Percentiles rank a stretch among this genome's conserved stretches.
Evolutionary conservation across 495 filamentous ascomycete species (phyloP).

Genomic region (Tuber umbilicatum): DNA sequence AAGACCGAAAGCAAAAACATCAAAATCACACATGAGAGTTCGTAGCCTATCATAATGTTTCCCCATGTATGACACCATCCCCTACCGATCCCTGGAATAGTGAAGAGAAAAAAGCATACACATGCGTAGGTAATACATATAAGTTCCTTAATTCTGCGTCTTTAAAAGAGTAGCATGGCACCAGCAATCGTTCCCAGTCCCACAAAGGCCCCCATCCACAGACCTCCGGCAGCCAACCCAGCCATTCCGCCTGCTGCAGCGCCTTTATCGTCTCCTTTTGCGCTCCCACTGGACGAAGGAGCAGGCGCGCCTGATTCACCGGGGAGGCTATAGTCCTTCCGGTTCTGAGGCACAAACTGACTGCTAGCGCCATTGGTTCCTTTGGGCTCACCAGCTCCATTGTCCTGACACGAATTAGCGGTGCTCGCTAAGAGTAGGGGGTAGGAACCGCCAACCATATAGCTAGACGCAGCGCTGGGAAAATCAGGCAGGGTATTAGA

Average conservation of each 20-base stretch:
- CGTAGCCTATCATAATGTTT: not conserved
- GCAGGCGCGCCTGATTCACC: not conserved
- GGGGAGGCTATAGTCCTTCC: conserved; percentile 8
- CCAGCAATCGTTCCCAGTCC: conserved; percentile 25
- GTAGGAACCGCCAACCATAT: conserved; percentile 20
- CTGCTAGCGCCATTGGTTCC: conserved; percentile 23
- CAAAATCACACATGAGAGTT: not conserved
- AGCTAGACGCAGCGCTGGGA: conserved; percentile 53
- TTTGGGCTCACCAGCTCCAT: conserved; percentile 24
- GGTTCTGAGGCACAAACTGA: conserved; percentile 18
- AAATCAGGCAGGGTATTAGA: conserved; percentile 66
- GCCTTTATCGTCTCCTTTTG: not conserved
- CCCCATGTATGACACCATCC: not conserved
- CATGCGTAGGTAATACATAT: not conserved
- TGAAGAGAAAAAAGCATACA: not conserved
- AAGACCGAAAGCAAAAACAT: not conserved
- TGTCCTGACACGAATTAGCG: conserved; percentile 4
- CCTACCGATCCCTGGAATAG: not conserved
- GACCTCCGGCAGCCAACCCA: conserved; percentile 20
- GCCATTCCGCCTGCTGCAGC: conserved; percentile 18
- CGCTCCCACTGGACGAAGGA: conserved; percentile 4
- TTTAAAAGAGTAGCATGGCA: conserved; percentile 29
- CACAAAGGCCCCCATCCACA: conserved; percentile 26
- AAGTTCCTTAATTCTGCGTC: not conserved
- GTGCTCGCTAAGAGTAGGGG: not conserved